These are phyloP conservation scores for Dryadomyces quercivorus DNA, from an alignment of 2,329 filamentous ascomycete genomes.

Conservation along the genomic window DNA sequence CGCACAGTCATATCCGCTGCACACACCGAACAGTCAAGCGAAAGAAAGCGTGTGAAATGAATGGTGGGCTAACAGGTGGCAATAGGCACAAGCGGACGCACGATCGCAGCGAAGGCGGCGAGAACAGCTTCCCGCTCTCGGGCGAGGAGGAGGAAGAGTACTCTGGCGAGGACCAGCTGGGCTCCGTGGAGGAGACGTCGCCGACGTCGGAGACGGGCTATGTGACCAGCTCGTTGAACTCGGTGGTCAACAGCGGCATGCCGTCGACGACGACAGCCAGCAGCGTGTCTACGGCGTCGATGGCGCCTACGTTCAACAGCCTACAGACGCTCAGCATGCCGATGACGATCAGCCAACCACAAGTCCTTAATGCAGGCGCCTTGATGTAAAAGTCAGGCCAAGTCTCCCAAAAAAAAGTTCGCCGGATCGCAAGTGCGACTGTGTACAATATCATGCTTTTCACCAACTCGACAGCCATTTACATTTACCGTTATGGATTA, in stretches of 20 bases:
- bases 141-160: slow-evolving; percentile 80
- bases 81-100: slow-evolving; percentile 72
- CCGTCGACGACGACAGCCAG: slow-evolving; percentile 10
- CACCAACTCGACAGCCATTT: background rate
- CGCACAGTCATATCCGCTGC: slow-evolving; percentile 2
- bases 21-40: background rate
- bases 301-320: slow-evolving; percentile 37
- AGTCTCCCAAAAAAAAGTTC: too few relatives aligned
- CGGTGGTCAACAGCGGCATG: slow-evolving; percentile 22
- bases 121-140: slow-evolving; percentile 48
- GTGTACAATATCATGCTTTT: background rate
- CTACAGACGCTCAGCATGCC: slow-evolving; percentile 52
- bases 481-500: background rate
- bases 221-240: slow-evolving; percentile 37
- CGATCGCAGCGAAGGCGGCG: slow-evolving; percentile 50
- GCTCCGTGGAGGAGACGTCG: slow-evolving; percentile 67
- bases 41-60: background rate
- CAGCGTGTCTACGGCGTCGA: slow-evolving; percentile 15
- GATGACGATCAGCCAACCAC: slow-evolving; percentile 48
- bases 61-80: slow-evolving; percentile 25
- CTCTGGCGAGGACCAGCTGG: slow-evolving; percentile 72
- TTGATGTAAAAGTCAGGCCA: slow-evolving; percentile 22
- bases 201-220: slow-evolving; percentile 59
- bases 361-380: slow-evolving; percentile 25
- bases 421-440: background rate